Base-by-base conservation (phyloP, 352 stramenopile genomes). In the Vaucheria bursata region DNA sequence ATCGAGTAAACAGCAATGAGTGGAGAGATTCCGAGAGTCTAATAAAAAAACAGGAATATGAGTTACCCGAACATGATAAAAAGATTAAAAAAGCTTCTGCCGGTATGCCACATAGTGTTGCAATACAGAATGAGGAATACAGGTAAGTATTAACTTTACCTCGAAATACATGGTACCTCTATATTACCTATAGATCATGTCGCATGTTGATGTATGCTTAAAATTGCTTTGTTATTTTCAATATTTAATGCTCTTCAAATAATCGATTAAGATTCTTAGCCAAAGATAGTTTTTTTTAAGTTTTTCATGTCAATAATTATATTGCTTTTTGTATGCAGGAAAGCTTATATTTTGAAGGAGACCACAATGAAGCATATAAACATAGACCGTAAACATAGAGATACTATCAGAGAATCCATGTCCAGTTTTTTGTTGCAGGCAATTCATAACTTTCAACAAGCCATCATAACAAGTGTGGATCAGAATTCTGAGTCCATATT, bases 401-500 rank as follows among this genome's bases (percentile, higher is more conserved):
- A 2, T 2, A 34, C 53, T 2, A 7, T 68, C 53, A 68, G 37
- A 2, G 2, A 2, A 2, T 31, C 53, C 53, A 68, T 68, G 76
- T 69, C 64, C 3, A 72, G 7, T 1, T 81, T 81, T 12, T 71
- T 81, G 1, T n/a, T 45, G 25, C 53, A 69, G 36, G 68, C 76
- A 1, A 31, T 81, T 4, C 52, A 37, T 12, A 76, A 81, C 69
- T 81, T 69, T 65, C 50, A 73, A 12, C 68, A 81, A 36, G 40
- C 76, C n/a, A n/a, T 81, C n/a, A 64, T 71, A 6, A 35, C 40
- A 5, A 81, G 76, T 64, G 68, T 34, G 18, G 76, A 78, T 36
- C 68, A 37, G n/a, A 71, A 81, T 12, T 64, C 78, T 2, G 49
- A 73, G 6, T 50, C 76, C 33, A 71, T 81, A 7, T 81, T 81